These are phyloP conservation scores for Paraphaeosphaeria minitans DNA, from an alignment of 2,329 filamentous ascomycete genomes.

Conservation along the genomic window DNA sequence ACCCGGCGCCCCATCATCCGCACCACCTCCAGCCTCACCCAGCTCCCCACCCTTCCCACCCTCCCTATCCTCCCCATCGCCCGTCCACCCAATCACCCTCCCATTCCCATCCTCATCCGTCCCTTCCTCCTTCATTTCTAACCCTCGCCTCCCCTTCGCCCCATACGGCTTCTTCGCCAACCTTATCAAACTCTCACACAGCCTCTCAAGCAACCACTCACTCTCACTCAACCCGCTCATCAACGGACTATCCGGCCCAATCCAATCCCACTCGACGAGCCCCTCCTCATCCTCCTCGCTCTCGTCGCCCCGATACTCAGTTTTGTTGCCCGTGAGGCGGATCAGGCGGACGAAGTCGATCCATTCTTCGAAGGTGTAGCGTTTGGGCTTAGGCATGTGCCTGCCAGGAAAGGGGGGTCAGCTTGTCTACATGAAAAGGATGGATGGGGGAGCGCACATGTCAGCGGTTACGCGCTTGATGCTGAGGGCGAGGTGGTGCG, in stretches of 20 bases:
- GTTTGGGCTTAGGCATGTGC: slow-evolving; percentile 60
- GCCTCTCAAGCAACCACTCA: slow-evolving; percentile 69
- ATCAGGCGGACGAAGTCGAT: slow-evolving; percentile 81
- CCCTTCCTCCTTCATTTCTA: too few relatives aligned
- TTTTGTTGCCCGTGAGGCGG: slow-evolving; percentile 52
- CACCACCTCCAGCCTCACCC: neutral
- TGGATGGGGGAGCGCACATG: slow-evolving; percentile 38
- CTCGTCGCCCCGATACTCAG: slow-evolving; percentile 19
- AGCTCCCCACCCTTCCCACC: neutral
- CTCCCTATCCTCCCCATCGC: neutral
- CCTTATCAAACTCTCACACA: slow-evolving; percentile 66
- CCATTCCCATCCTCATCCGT: neutral
- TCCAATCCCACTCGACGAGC: slow-evolving; percentile 73
- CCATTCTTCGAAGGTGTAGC: slow-evolving; percentile 85
- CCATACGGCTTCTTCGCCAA: slow-evolving; percentile 30
- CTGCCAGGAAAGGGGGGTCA: neutral
- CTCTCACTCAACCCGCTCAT: slow-evolving; percentile 66
- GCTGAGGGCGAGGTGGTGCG: slow-evolving; percentile 67
- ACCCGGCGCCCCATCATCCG: neutral
- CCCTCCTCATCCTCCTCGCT: slow-evolving; percentile 62
- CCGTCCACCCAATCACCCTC: neutral
- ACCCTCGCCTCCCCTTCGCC: neutral
- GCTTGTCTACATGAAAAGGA: neutral
- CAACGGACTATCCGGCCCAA: slow-evolving; percentile 71
- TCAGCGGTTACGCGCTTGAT: slow-evolving; percentile 71